Evolutionary conservation across 106 monocot species (phyloP), one percentile per base, ranked within the genome.

Genomic region (Allium sativum): DNA sequence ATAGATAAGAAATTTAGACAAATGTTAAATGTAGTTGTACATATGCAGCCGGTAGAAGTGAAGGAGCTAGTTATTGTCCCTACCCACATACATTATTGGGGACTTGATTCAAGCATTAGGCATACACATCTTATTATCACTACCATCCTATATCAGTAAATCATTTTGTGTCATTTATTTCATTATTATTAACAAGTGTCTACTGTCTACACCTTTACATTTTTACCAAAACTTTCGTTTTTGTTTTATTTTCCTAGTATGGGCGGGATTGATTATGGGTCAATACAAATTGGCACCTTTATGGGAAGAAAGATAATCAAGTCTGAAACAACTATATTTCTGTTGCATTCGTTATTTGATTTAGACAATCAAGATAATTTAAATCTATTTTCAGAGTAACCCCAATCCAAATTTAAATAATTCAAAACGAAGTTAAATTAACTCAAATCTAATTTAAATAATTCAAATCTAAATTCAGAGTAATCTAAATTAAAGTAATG

Each of bases 271-370:
- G 96, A 98, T 74, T 98, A 98, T 82, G 96, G 91, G 63, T 98
- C 96, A 55, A 91, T 98, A 11, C 87, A 91, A 70, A 81, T 98
- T 76, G 96, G 96, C 12, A 72, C 96, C 45, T 98, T 90, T 52
- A 98, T 98, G 91, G 96, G 96, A 13, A 73, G 91, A 45, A 91
- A 91, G 56, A 98, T 98, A 45, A 98, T 98, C 46, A 91, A 91
- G 40, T 74, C 73, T 65, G 60, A 71, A 68, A 53, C 54, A 66
- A 40, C 66, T 66, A 59, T 68, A 31, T 44, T 87, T 21, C 55
- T 76, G 53, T 74, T 77, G 13, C 57, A 63, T 41, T 84, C 77
- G 48, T 45, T 75, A 42, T 51, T 22, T 69, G 73, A 51, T 56
- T 20, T 52, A 18, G 12, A 66, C 15, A 61, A 70, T 21, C 74